Base-by-base conservation (phyloP, 1,284 basidiomycete genomes). In the Rhodofomes roseus region DNA sequence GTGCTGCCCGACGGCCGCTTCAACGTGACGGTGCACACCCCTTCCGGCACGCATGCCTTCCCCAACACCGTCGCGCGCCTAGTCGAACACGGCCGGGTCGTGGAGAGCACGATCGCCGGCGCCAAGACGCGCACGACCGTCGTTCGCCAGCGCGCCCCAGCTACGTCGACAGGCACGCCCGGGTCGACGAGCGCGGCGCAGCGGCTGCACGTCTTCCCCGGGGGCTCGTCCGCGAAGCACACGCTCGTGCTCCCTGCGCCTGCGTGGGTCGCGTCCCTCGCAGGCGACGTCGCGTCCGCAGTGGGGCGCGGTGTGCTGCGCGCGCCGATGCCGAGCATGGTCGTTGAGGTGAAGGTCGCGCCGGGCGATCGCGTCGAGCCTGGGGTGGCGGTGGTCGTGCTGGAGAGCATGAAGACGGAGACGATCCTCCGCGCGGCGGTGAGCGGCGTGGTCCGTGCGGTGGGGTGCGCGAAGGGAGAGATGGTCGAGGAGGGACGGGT, bases 371-470 rank as follows among this genome's bases (percentile, higher is more conserved):
- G 73, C 40, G 90, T 96, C n/a, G 84, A 86, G 71, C 85, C 84
- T 71, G 93, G 92, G 0, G 89, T 95, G 70, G 85, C 84, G 8
- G 80, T 93, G 12, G 86, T 95, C 31, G 86, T 96, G 22, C 75
- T 96, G 66, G 95, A 96, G 77, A 95, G 93, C 68, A 97, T 96
- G 95, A 97, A 97, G 84, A 96, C 93, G 64, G 94, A 95, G 78
- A 96, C 91, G 54, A 91, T 92, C 46, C 72, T 97, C 66, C 81
- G 93, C 60, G 86, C 92, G 12, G 81, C 83, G 58, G 78, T 79
- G 5, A 78, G 80, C 46, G 94, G 92, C 11, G 77, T 86, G 7
- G 86, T 96, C 2, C 84, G 79, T 64, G 78, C 80, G 41, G 82
- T 96, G 8, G 85, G 83, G n/a, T 92, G 89, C 68, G 80, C 75